A percentile compares a stretch with the other conserved stretches of the same genome.
Evolutionary conservation across 768 basidiomycete genomes (phyloP).

Genomic region (Russula emetica): DNA sequence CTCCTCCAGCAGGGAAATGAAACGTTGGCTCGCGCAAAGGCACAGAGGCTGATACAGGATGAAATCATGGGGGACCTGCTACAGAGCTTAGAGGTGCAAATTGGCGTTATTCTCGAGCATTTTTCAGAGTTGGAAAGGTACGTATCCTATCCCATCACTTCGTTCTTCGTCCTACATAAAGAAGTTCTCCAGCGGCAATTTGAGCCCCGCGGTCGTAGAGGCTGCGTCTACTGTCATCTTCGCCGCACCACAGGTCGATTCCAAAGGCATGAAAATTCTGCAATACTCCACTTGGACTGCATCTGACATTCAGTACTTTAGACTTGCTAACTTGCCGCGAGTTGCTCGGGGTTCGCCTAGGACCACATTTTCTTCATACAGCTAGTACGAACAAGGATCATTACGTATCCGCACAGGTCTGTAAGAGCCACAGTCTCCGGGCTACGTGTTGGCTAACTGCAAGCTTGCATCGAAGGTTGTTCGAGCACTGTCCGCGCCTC

Average conservation of each 20-base stretch:
- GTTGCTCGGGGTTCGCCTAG: slow-evolving; percentile 52
- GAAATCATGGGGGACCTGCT: slow-evolving; percentile 59
- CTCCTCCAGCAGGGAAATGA: slow-evolving; percentile 59
- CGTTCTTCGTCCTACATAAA: background rate
- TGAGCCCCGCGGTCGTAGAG: slow-evolving; percentile 54
- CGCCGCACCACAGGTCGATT: slow-evolving; percentile 52
- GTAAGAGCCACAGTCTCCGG: background rate
- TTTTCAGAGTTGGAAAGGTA: slow-evolving; percentile 54
- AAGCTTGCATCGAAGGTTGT: slow-evolving; percentile 40
- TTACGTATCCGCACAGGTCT: slow-evolving; percentile 52
- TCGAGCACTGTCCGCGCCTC: slow-evolving; percentile 47
- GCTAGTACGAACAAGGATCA: slow-evolving; percentile 48
- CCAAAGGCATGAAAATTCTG: slow-evolving; percentile 45
- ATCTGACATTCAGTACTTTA: slow-evolving; percentile 31
- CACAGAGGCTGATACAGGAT: slow-evolving; percentile 59
- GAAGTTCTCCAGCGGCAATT: slow-evolving; percentile 35
- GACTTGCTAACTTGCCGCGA: slow-evolving; percentile 56
- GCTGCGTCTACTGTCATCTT: slow-evolving; percentile 66
- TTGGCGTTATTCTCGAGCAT: slow-evolving; percentile 58
- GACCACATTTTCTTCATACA: slow-evolving; percentile 53
- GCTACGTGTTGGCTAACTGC: background rate
- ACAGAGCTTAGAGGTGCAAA: slow-evolving; percentile 60
- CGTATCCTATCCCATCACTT: slow-evolving; percentile 23
- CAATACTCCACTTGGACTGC: background rate
- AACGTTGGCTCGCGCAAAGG: slow-evolving; percentile 65